Evolutionary conservation across 148 eudicot species (phyloP).

Genomic region (Vaccinium myrtillus): DNA sequence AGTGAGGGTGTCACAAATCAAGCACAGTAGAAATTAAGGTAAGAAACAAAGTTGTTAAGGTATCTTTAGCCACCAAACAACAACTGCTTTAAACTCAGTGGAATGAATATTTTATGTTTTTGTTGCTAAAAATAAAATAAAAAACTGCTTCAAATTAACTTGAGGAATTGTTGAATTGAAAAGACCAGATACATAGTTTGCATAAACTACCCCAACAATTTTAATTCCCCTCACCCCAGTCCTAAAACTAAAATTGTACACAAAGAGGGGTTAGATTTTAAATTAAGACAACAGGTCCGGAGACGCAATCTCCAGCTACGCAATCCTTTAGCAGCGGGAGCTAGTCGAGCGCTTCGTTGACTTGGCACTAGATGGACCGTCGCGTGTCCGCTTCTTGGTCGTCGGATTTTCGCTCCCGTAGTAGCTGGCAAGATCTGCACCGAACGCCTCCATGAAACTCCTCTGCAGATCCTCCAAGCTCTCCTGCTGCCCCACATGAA

Average conservation of each 20-base stretch:
- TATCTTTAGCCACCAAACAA: too few relatives aligned
- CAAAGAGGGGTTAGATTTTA: neutral
- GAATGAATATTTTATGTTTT: too few relatives aligned
- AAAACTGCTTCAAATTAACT: neutral
- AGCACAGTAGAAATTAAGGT: too few relatives aligned
- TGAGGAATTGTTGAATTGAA: neutral
- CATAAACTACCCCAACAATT: neutral
- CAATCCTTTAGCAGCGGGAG: slow-evolving; percentile 21
- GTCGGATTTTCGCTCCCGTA: slow-evolving; percentile 37
- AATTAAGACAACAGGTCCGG: neutral
- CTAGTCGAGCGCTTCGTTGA: slow-evolving; percentile 31
- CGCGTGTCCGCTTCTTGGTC: slow-evolving; percentile 47
- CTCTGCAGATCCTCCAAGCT: slow-evolving; percentile 83
- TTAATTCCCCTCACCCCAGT: neutral
- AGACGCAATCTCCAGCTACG: neutral
- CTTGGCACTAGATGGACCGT: slow-evolving; percentile 20
- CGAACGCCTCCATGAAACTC: slow-evolving; percentile 79
- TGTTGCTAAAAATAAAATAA: too few relatives aligned
- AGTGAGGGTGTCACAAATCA: too few relatives aligned
- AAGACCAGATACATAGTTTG: neutral
- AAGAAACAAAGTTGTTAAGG: too few relatives aligned
- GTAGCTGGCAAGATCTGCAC: slow-evolving; percentile 59
- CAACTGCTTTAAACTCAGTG: too few relatives aligned
- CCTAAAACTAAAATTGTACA: neutral
- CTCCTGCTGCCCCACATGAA: slow-evolving; percentile 43